phyloP scores from a whole-genome alignment of 371 early-diverging fungal genomes.

The Circinella minor region DNA sequence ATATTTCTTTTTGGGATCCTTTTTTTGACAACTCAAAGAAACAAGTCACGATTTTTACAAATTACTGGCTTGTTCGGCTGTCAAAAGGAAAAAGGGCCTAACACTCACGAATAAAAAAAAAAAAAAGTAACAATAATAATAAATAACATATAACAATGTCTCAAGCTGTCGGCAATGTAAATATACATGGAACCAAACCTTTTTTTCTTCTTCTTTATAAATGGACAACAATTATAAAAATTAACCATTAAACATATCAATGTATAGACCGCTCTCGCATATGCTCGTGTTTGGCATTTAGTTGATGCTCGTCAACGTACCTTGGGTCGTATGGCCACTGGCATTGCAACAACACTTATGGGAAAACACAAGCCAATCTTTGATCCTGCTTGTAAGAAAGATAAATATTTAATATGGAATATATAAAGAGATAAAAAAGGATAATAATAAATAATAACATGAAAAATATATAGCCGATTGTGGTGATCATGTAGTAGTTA shows the following conservation, averaged over 20 bases:
- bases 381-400: constrained; percentile 82
- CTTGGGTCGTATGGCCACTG: constrained; percentile 87
- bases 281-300: constrained; percentile 94
- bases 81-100: too few relatives aligned
- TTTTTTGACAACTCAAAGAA: too few relatives aligned
- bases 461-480: constrained; percentile 74
- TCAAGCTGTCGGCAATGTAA: constrained; percentile 71
- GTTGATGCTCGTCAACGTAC: constrained; percentile 92
- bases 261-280: constrained; percentile 86
- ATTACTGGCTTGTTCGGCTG: neutral
- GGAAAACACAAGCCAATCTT: constrained; percentile 98
- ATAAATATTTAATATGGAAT: neutral
- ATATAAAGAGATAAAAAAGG: neutral
- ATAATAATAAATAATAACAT: neutral
- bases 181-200: constrained; percentile 6
- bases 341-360: constrained; percentile 92
- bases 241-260: neutral
- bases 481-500: constrained; percentile 98
- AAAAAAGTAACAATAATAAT: constrained; percentile 4
- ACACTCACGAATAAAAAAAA: too few relatives aligned
- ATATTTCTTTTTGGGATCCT: too few relatives aligned
- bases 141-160: constrained; percentile 49
- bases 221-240: neutral
- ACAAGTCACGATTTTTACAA: too few relatives aligned
- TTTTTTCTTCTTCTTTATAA: neutral